Evolutionary conservation across 495 filamentous ascomycete species (phyloP).

Genomic region (Ramalina intermedia): DNA sequence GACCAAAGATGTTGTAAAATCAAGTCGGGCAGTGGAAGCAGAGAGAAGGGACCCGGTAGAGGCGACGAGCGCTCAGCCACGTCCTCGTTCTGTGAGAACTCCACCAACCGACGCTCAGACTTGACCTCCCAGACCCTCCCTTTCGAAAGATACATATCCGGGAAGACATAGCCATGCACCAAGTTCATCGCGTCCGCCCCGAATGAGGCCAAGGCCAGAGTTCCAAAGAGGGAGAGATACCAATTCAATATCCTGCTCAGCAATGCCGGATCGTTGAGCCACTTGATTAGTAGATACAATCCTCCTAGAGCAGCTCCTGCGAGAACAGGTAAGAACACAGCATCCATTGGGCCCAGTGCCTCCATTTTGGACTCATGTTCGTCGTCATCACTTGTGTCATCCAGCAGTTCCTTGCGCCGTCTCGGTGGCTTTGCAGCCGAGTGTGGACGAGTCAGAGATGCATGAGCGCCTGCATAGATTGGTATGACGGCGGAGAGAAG

Average conservation of each 20-base stretch:
- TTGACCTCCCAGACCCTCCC: constrained; percentile 23
- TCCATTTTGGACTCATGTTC: constrained; percentile 51
- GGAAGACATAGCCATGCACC: constrained; percentile 56
- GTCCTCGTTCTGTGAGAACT: neutral
- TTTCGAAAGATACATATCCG: constrained; percentile 31
- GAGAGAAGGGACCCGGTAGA: constrained; percentile 33
- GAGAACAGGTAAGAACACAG: constrained; percentile 71
- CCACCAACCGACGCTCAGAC: constrained; percentile 2
- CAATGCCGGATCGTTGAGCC: constrained; percentile 63
- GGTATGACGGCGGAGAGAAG: constrained; percentile 55
- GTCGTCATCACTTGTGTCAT: constrained; percentile 29
- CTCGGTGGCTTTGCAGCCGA: constrained; percentile 56
- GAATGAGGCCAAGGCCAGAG: constrained; percentile 58
- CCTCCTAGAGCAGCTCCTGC: constrained; percentile 59
- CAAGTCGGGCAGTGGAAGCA: constrained; percentile 25
- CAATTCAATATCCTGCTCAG: constrained; percentile 72
- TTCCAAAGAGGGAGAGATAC: constrained; percentile 71
- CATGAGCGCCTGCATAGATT: constrained; percentile 57
- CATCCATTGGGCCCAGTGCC: constrained; percentile 65
- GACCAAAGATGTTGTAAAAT: constrained; percentile 30
- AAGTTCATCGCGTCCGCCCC: constrained; percentile 53
- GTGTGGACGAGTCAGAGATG: constrained; percentile 58
- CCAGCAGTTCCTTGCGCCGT: constrained; percentile 23
- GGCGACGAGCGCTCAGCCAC: constrained; percentile 27
- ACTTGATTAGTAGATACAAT: constrained; percentile 82